Evolutionary conservation across 768 basidiomycete species (phyloP), one percentile per base, ranked within the genome.

Genomic region (Pleurotus pulmonarius): DNA sequence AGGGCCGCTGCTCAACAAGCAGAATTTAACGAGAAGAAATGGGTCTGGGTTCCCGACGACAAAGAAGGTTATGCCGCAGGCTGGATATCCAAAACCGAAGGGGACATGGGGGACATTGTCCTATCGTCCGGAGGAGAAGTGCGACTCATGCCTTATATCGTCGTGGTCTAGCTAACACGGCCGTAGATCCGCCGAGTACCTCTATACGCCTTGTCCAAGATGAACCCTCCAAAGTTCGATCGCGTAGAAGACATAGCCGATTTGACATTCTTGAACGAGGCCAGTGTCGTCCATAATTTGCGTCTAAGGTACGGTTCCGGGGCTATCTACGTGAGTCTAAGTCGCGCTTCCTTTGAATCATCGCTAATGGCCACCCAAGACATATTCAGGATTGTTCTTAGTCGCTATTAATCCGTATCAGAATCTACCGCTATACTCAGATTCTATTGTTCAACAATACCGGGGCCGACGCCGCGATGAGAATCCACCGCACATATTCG

Each of bases 161-260:
- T 52, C 37, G 43, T 43, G 20, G 2, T 47, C 16, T 37, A 39
- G 13, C 51, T 52, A 13, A 57, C 38, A 5, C 16, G 13, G 11
- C 20, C 25, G 24, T 58, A 88, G 86, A 78, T 86, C 56, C 80
- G 86, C 37, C 79, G 67, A 37, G 82, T 96, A 3, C 87, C 90
- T 13, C 79, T 94, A 60, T 88, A 92, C 60, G 83, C 86, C 18
- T 72, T 97, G 40, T 91, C 88, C 65, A 95, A 95, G 77, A 96
- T 96, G 94, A 98, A 98, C 66, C 95, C 95, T 22, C 95, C 95
- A 45, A 97, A 98, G 73, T 99, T 98, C 69, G 95, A 98, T 75
- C 84, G 93, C 29, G 95, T 95, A 3, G 93, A 94, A 61, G 97
- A 99, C 69, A 98, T 98, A 61, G 97, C 97, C 41, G 95, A 98